A percentile compares a stretch with the other conserved stretches of the same genome.
Evolutionary conservation across 192 early-diverging fungal genomes (phyloP).

Genomic region (Entomortierella lignicola): DNA sequence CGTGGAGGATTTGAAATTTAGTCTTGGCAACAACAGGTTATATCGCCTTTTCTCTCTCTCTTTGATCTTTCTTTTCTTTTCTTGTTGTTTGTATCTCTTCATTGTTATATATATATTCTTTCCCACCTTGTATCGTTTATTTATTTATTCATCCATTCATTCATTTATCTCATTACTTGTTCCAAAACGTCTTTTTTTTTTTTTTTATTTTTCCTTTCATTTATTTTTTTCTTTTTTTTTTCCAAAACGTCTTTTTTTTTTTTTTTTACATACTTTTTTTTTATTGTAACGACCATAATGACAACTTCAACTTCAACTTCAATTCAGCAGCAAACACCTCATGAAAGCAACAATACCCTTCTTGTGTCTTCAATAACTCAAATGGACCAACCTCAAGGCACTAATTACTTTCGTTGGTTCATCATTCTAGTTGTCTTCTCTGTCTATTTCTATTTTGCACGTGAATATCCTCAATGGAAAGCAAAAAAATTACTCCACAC

Average conservation of each 20-base stretch:
- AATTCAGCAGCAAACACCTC: too few relatives aligned
- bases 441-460: conserved; percentile 35
- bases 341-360: too few relatives aligned
- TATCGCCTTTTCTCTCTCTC: too few relatives aligned
- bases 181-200: neutral
- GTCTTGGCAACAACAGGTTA: too few relatives aligned
- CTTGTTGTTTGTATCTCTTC: too few relatives aligned
- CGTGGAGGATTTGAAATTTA: too few relatives aligned
- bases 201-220: neutral
- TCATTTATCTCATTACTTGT: neutral
- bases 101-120: neutral
- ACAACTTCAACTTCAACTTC: too few relatives aligned
- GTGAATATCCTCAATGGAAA: conserved; percentile 41
- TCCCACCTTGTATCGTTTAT: neutral
- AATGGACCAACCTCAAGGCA: neutral
- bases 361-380: too few relatives aligned
- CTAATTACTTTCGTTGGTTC: neutral
- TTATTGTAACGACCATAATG: too few relatives aligned
- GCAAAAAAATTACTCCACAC: neutral
- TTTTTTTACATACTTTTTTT: neutral
- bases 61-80: too few relatives aligned
- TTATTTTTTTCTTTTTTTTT: neutral
- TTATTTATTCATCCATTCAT: neutral
- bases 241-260: neutral
- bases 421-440: neutral